Evolutionary conservation across 352 stramenopile genomes (phyloP).

Genomic region (Phytophthora tubulina): DNA sequence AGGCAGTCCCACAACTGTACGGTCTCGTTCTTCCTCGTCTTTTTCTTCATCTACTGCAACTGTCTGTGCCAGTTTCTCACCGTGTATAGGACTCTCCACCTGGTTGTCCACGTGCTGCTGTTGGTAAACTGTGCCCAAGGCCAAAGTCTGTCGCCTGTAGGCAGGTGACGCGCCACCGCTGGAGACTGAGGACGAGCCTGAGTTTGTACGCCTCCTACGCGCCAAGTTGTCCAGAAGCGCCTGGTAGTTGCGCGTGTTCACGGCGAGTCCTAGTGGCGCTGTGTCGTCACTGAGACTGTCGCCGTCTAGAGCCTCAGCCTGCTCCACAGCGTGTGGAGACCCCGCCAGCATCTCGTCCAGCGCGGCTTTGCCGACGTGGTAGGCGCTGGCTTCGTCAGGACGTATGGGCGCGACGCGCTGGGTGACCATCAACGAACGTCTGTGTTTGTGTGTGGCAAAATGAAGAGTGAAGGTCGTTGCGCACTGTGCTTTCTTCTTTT

Average conservation of each 20-base stretch:
- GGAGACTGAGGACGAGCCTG: slow-evolving; percentile 25
- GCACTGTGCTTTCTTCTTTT: slow-evolving; percentile 5
- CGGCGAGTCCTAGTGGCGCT: slow-evolving; percentile 56
- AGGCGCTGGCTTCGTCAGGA: slow-evolving; percentile 17
- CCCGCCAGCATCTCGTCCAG: slow-evolving; percentile 28
- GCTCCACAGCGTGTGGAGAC: slow-evolving; percentile 26
- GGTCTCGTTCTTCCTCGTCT: slow-evolving; percentile 40
- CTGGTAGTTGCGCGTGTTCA: slow-evolving; percentile 75
- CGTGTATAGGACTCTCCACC: slow-evolving; percentile 7
- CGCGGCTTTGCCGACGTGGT: slow-evolving; percentile 14
- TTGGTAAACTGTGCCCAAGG: slow-evolving; percentile 34
- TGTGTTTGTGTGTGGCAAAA: slow-evolving; percentile 12
- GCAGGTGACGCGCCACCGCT: slow-evolving; percentile 16
- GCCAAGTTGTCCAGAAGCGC: slow-evolving; percentile 58
- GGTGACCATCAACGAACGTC: slow-evolving; percentile 35
- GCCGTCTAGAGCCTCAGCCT: slow-evolving; percentile 20
- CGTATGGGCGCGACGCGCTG: slow-evolving; percentile 41
- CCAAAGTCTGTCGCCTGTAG: slow-evolving; percentile 25
- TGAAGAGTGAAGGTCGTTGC: slow-evolving; percentile 13
- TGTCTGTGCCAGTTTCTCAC: slow-evolving; percentile 9
- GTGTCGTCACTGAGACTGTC: slow-evolving; percentile 27
- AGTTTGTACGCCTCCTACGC: slow-evolving; percentile 17
- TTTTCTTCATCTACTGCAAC: slow-evolving; percentile 28
- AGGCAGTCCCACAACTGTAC: slow-evolving; percentile 55
- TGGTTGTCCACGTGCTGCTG: slow-evolving; percentile 22